Conservation (phyloP, 306 rosid genomes). For the Mimosa pudica region DNA sequence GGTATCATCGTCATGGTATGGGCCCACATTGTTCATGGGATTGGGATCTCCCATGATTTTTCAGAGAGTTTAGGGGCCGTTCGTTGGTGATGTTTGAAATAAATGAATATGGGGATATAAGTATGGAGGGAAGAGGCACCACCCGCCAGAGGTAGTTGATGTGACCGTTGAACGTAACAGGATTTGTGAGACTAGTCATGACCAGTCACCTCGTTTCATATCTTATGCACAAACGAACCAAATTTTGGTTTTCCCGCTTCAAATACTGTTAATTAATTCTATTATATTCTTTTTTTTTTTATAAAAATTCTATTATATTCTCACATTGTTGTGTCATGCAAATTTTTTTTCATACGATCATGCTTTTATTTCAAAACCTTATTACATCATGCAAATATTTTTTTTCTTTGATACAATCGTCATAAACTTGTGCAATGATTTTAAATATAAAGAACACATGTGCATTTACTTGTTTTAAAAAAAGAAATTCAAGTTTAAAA, state of each 20-base stretch:
- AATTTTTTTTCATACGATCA: too few species aligned
- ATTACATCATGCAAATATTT: too few species aligned
- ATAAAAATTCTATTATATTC: too few species aligned
- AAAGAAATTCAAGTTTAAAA: too few species aligned
- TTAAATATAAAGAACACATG: too few species aligned
- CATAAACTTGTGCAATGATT: too few species aligned
- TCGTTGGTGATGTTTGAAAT: not conserved
- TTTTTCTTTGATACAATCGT: too few species aligned
- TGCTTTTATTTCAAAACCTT: too few species aligned
- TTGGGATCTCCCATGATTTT: conserved; percentile 49
- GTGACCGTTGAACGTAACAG: not conserved
- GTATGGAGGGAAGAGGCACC: not conserved
- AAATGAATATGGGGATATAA: not conserved
- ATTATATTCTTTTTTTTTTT: too few species aligned
- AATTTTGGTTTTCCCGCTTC: not conserved
- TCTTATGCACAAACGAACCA: not conserved
- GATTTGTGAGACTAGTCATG: not conserved
- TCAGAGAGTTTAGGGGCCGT: too few species aligned
- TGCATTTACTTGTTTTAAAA: too few species aligned
- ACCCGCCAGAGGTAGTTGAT: not conserved
- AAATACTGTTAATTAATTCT: not conserved
- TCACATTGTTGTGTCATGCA: too few species aligned
- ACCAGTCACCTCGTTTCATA: not conserved
- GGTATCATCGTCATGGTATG: not conserved
- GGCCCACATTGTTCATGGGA: conserved; percentile 5